Base-by-base conservation (phyloP, 2,329 filamentous ascomycete genomes). In the Fusarium equiseti region DNA sequence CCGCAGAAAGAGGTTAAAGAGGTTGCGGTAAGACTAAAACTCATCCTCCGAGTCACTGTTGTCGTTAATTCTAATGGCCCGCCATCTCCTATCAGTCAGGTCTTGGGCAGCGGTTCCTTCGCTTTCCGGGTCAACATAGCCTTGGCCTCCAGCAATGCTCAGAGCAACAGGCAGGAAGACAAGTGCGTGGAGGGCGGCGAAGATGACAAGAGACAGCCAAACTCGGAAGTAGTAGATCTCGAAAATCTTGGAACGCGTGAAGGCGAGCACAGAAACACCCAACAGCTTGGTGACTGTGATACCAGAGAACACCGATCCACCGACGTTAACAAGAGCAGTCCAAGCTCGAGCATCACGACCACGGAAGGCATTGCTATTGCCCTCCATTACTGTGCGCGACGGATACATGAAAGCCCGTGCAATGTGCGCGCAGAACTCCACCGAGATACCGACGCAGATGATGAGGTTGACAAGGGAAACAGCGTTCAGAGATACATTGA, bases 151-250 rank as follows among this genome's bases (percentile, higher is more conserved):
- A 53, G 92, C 86, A 52, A 98, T 85, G 77, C 93, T 97, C 71
- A 99, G 85, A 3, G 92, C 91, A 2, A 98, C 96, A 0, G 96
- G 96, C 74, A 99, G 83, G 79, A 98, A 97, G 10, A 99, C 88
- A 50, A 99, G 85, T 1, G 96, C 94, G 79, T 99, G 96, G 12
- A 91, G 87, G 10, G 93, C 93, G 5, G 95, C 97, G 79, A 97
- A 95, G 12, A 97, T 79, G 13, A 99, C 95, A 58, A 99, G 87
- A 9, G 95, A 92, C 20, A 98, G 84, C 96, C 96, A 99, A 45
- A 99, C 92, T 45, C 96, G 89, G 86, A 99, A 99, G 82, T 99
- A 99, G 83, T 99, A 99, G 62, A 99, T 94, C 83, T 99, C 97
- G 76, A 99, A 99, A 77, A 99, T 99, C 88, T 98, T 99, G 80